Evolutionary conservation across 2,329 filamentous ascomycete genomes (phyloP), one percentile per base, ranked within the genome.

Genomic region (Cladosporium austrohemisphaericum): DNA sequence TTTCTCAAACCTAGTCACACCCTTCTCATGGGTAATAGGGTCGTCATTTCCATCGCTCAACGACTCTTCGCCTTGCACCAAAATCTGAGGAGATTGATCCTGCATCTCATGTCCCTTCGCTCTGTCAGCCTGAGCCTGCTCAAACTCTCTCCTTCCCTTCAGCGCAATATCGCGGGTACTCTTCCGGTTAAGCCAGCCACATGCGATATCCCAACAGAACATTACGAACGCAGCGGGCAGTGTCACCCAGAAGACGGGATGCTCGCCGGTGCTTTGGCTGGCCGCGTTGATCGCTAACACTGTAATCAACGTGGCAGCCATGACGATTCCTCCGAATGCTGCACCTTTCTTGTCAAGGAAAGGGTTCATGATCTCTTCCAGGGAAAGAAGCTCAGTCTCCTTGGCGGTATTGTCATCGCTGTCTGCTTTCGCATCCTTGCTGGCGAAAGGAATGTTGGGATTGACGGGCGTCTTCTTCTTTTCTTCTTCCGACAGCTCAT

Each of bases 301-400:
- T 0, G 83, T 82, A 50, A 87, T 70, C 20, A 89, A 73, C 0
- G 84, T 86, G 0, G 72, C 74, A 1, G 81, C 75, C 83, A 89
- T 88, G 49, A 88, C 71, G 4, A 80, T 55, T 0, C 76, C 80
- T 1, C 84, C 84, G 49, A 87, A 83, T 0, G 71, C 70, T 0
- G 85, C 85, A 7, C 84, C 80, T 2, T 72, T 69, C 55, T 80
- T 85, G 60, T 89, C 85, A 0, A 88, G 65, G 51, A 84, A 88
- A 0, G 85, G 85, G 55, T 88, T 86, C 77, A 88, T 79, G 58
- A 88, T 86, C 59, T 88, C 84, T 54, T 85, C 83, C 0, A 88
- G 74, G 0, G 81, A 81, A 0, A 84, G 67, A 0, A 78, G 65
- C 54, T 84, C 77, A 3, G 68, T 72, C 50, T 79, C 66, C 22